A percentile compares a stretch with the other conserved stretches of the same genome.
phyloP scores from a whole-genome alignment of 2,329 filamentous ascomycete genomes.

The Hymenoscyphus fraxineus region DNA sequence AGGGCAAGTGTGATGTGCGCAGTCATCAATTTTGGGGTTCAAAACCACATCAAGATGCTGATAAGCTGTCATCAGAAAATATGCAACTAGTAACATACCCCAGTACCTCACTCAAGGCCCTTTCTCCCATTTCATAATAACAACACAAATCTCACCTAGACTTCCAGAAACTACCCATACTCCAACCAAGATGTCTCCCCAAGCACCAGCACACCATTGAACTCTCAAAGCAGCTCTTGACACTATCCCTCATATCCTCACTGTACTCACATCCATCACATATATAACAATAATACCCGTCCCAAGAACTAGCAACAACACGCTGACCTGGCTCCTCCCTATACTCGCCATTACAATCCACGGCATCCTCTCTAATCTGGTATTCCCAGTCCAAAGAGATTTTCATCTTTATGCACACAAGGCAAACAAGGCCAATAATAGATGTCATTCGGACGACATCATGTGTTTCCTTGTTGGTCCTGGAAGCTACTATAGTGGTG shows the following conservation, averaged over 20 bases:
- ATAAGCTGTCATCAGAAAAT: too few species aligned
- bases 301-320: not conserved
- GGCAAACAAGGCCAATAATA: not conserved
- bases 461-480: not conserved
- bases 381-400: not conserved
- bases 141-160: too few species aligned
- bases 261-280: not conserved
- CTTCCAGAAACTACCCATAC: too few species aligned
- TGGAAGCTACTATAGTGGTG: not conserved
- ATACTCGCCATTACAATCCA: not conserved
- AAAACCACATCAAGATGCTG: too few species aligned
- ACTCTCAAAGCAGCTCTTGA: not conserved
- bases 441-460: not conserved
- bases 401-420: not conserved
- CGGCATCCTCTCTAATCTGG: not conserved
- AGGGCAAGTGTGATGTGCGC: too few species aligned
- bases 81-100: too few species aligned
- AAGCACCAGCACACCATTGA: not conserved
- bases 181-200: not conserved
- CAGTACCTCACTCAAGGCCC: too few species aligned
- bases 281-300: not conserved
- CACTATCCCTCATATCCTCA: not conserved
- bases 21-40: too few species aligned
- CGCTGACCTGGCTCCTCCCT: not conserved
- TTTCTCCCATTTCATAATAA: too few species aligned